Evolutionary conservation across 2,329 filamentous ascomycete species (phyloP).

Genomic region (Dendrostoma leiphaemia): DNA sequence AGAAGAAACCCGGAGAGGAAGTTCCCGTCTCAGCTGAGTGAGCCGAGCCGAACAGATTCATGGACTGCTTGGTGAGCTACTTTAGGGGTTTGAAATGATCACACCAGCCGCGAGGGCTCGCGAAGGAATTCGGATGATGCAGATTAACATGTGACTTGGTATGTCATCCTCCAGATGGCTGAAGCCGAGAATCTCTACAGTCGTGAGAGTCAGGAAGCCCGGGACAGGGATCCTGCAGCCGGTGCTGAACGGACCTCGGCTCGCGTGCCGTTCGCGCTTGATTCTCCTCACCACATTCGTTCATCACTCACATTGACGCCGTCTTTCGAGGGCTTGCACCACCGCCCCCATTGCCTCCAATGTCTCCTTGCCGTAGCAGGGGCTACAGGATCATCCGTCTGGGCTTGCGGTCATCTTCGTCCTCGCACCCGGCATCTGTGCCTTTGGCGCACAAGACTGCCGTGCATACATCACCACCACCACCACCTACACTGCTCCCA

Average conservation of each 20-base stretch:
- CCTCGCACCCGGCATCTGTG: no score
- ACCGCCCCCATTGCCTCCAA: no score
- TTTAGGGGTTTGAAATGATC: not conserved
- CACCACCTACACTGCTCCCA: not conserved
- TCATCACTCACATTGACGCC: no score
- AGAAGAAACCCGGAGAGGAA: not conserved
- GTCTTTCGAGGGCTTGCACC: no score
- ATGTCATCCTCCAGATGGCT: not conserved
- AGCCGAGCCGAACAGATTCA: not conserved
- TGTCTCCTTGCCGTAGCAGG: no score
- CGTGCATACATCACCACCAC: not conserved
- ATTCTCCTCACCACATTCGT: no score
- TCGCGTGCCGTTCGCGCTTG: no score
- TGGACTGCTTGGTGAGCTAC: not conserved
- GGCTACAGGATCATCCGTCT: no score
- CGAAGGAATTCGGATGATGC: no score
- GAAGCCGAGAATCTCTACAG: not conserved
- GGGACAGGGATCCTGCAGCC: not conserved
- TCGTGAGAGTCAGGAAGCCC: not conserved
- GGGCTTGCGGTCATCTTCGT: no score
- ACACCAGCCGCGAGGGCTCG: no score
- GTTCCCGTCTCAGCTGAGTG: not conserved
- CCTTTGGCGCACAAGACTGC: not conserved
- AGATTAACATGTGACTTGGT: not conserved
- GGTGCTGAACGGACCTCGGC: slow-evolving; percentile 11